Conservation (phyloP, 768 basidiomycete species). For the Trametes coccinea region DNA sequence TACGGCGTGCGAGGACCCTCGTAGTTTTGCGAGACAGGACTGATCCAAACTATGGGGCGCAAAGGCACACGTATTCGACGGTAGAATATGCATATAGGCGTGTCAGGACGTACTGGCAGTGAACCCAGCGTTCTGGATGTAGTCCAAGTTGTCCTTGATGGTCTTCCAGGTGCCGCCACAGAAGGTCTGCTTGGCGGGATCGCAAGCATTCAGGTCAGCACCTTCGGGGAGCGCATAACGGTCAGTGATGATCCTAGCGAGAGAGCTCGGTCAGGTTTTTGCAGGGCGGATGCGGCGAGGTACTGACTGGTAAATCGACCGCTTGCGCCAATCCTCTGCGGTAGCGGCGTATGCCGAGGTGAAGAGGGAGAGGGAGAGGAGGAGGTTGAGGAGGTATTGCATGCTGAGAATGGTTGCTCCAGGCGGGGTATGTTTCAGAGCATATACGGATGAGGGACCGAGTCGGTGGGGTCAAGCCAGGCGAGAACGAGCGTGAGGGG, state of each 20-base stretch:
- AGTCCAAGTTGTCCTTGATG: slow-evolving; percentile 77
- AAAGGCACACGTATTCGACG: slow-evolving; percentile 1
- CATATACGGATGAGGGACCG: background rate
- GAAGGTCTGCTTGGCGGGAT: slow-evolving; percentile 62
- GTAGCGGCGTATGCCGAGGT: slow-evolving; percentile 53
- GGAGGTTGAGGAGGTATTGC: slow-evolving; percentile 29
- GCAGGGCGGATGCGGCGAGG: background rate
- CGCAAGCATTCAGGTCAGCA: slow-evolving; percentile 53
- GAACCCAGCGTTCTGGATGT: slow-evolving; percentile 81
- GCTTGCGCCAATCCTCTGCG: slow-evolving; percentile 71
- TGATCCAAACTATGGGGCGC: slow-evolving; percentile 69
- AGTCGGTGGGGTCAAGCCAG: background rate
- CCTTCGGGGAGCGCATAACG: slow-evolving; percentile 69
- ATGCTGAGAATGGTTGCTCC: slow-evolving; percentile 18
- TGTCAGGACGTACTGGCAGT: slow-evolving; percentile 55
- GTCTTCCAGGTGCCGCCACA: slow-evolving; percentile 89
- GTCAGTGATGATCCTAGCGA: slow-evolving; percentile 63
- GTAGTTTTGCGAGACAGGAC: slow-evolving; percentile 79
- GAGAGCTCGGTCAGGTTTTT: background rate
- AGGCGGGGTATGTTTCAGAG: slow-evolving; percentile 17
- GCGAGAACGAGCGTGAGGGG: slow-evolving; percentile 10
- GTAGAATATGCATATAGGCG: background rate
- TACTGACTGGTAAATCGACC: slow-evolving; percentile 78
- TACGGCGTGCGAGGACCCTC: slow-evolving; percentile 69
- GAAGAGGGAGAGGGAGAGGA: slow-evolving; percentile 30